phyloP scores from a whole-genome alignment of 2,329 filamentous ascomycete species.

The Madurella mycetomatis region DNA sequence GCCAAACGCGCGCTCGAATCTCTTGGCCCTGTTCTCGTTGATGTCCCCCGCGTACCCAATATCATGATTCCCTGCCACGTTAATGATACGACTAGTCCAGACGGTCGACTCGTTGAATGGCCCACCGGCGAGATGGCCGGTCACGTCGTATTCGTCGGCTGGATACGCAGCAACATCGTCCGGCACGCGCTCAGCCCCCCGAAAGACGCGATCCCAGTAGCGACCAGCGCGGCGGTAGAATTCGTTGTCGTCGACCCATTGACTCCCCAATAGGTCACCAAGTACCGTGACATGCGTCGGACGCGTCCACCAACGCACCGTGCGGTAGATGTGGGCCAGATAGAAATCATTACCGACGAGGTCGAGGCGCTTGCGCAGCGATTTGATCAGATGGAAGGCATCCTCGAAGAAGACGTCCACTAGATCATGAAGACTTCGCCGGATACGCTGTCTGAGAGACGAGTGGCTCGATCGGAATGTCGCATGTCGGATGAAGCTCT shows the following conservation, averaged over 20 bases:
- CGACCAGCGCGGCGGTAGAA: constrained; percentile 68
- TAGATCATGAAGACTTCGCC: constrained; percentile 52
- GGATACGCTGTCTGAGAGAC: constrained; percentile 49
- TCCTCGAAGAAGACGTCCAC: constrained; percentile 64
- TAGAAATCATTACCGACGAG: constrained; percentile 93
- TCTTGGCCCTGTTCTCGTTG: constrained; percentile 64
- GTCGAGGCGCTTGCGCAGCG: constrained; percentile 75
- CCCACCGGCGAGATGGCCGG: constrained; percentile 44
- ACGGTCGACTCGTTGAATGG: constrained; percentile 43
- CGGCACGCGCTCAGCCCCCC: constrained; percentile 59
- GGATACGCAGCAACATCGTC: constrained; percentile 51
- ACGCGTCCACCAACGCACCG: constrained; percentile 73
- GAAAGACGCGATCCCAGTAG: constrained; percentile 79
- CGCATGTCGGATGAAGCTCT: constrained; percentile 42
- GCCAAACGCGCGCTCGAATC: constrained; percentile 84
- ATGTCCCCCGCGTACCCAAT: constrained; percentile 94
- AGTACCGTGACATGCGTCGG: constrained; percentile 87
- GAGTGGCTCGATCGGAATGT: constrained; percentile 43
- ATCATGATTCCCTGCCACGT: constrained; percentile 92
- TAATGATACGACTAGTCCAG: constrained; percentile 79
- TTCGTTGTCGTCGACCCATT: constrained; percentile 87
- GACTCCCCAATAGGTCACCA: constrained; percentile 87
- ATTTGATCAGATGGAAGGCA: constrained; percentile 61
- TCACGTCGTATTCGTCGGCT: constrained; percentile 44
- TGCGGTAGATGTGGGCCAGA: constrained; percentile 85